These are phyloP conservation scores for Schwanniomyces yamadae DNA, from an alignment of 805 yeast species.

Conservation along the genomic window DNA sequence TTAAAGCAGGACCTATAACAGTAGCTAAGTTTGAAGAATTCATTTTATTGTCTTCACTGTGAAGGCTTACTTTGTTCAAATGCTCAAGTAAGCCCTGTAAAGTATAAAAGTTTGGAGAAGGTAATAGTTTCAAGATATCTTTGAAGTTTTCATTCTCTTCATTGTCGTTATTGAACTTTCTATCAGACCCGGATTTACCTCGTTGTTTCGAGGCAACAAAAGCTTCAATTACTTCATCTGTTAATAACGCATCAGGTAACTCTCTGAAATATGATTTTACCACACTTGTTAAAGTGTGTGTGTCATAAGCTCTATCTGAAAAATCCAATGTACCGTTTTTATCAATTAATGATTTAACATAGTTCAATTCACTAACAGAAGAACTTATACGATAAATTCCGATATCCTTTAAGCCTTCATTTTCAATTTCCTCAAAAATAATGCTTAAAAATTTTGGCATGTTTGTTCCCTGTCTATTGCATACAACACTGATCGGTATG, in stretches of 20 bases:
- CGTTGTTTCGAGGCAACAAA: conserved; percentile 43
- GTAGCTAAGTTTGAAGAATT: conserved; percentile 86
- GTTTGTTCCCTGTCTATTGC: conserved; percentile 62
- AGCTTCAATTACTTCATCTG: conserved; percentile 60
- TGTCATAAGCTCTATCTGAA: conserved; percentile 59
- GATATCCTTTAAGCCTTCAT: conserved; percentile 84
- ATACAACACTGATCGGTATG: conserved; percentile 73
- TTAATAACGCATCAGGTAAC: conserved; percentile 78
- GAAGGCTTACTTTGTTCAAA: conserved; percentile 63
- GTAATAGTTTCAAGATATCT: conserved; percentile 46
- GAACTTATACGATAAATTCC: conserved; percentile 80
- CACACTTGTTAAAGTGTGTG: conserved; percentile 85
- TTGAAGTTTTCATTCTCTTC: conserved; percentile 17
- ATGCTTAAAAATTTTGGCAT: conserved; percentile 67
- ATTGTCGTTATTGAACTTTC: neutral
- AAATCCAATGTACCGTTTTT: conserved; percentile 46
- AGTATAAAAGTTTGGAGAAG: conserved; percentile 64
- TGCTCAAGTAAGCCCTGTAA: conserved; percentile 68
- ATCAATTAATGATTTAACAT: conserved; percentile 46
- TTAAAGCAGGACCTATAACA: conserved; percentile 69
- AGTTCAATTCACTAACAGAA: conserved; percentile 46
- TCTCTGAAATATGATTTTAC: conserved; percentile 83
- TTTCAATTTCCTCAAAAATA: conserved; percentile 73
- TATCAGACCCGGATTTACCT: neutral
- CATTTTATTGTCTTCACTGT: conserved; percentile 76